Percentiles rank a stretch among this genome's conserved stretches.
Conservation (phyloP, 139 green algal genomes). For the Coelastrella sp. region DNA sequence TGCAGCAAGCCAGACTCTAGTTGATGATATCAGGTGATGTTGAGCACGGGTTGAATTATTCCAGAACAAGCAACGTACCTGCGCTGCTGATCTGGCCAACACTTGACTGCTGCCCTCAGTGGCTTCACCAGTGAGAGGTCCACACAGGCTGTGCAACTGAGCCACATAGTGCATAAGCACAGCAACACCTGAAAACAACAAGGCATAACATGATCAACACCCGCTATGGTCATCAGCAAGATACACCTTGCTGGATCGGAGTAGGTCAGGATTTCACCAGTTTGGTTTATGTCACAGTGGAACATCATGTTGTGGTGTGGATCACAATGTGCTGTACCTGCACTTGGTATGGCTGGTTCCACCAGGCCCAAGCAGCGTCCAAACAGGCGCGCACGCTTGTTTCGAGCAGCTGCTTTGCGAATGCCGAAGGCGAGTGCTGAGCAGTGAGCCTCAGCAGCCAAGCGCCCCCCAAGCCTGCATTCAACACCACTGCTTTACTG, state of each 20-base stretch:
- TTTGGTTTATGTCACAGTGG: too few relatives aligned
- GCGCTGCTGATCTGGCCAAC: neutral
- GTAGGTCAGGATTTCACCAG: too few relatives aligned
- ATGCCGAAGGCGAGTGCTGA: constrained; percentile 14
- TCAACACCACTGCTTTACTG: too few relatives aligned
- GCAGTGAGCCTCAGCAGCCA: constrained; percentile 20
- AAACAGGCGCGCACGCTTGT: constrained; percentile 35
- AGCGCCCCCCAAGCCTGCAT: constrained; percentile 9
- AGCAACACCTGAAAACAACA: constrained; percentile 3
- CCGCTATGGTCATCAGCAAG: too few relatives aligned
- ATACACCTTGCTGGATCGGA: too few relatives aligned
- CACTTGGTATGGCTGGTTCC: constrained; percentile 1
- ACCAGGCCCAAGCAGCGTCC: constrained; percentile 35
- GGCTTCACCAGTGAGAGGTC: constrained; percentile 14
- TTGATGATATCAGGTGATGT: neutral
- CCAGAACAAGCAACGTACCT: neutral
- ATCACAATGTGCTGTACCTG: neutral
- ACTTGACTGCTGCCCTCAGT: constrained; percentile 46
- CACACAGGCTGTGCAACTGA: constrained; percentile 21
- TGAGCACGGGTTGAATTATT: too few relatives aligned
- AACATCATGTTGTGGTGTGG: too few relatives aligned
- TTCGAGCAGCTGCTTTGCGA: constrained; percentile 1
- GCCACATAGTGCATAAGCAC: constrained; percentile 25
- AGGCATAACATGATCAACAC: neutral
- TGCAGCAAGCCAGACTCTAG: too few relatives aligned